Percentiles rank a stretch among this genome's conserved stretches.
Evolutionary conservation across 2,329 filamentous ascomycete genomes (phyloP).

Genomic region (Tolypocladium amazonense): DNA sequence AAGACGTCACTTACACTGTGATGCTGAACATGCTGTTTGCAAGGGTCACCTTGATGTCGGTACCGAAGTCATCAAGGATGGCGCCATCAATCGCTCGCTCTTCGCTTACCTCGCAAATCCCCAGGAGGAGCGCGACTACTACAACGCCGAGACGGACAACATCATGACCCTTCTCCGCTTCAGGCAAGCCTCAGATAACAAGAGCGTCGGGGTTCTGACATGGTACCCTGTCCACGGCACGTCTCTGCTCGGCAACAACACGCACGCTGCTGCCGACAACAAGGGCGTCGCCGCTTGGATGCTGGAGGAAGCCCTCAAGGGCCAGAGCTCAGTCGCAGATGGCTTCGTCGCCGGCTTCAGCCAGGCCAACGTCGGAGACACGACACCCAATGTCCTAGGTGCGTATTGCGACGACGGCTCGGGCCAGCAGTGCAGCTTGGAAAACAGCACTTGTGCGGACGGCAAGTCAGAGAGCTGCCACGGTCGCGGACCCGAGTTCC

Average conservation of each 20-base stretch:
- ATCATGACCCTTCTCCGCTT: conserved; percentile 71
- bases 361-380: conserved; percentile 85
- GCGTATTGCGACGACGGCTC: conserved; percentile 85
- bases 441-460: conserved; percentile 74
- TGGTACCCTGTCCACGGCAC: conserved; percentile 94
- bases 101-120: conserved; percentile 86
- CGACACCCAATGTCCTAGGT: conserved; percentile 75
- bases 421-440: conserved; percentile 57
- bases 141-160: conserved; percentile 43
- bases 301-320: conserved; percentile 59
- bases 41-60: conserved; percentile 61
- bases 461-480: conserved; percentile 63
- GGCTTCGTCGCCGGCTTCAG: conserved; percentile 86
- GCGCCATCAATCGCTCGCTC: conserved; percentile 81
- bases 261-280: conserved; percentile 85
- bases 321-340: conserved; percentile 43
- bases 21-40: neutral
- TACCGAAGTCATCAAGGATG: conserved; percentile 57
- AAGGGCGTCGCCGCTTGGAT: conserved; percentile 86
- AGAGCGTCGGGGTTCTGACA: conserved; percentile 70
- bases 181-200: conserved; percentile 60
- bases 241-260: conserved; percentile 85
- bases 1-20: neutral
- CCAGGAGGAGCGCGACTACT: conserved; percentile 58
- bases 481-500: conserved; percentile 60